A percentile compares a stretch with the other conserved stretches of the same genome.
phyloP scores from a whole-genome alignment of 169 alveolate species.

The Eimeria tenella region DNA sequence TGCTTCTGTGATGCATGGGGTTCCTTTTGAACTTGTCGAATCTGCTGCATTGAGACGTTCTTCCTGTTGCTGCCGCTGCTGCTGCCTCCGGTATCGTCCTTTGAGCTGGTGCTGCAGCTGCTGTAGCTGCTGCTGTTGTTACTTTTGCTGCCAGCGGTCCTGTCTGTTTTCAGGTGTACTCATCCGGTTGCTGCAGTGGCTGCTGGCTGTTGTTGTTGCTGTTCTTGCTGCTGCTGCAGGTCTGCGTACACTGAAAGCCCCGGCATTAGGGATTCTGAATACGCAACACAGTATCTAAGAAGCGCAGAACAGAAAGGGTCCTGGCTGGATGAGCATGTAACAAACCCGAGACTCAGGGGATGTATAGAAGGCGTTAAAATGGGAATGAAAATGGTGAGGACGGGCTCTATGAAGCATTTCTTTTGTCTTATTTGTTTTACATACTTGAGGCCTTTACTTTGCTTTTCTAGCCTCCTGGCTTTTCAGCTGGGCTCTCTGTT shows the following conservation, averaged over 20 bases:
- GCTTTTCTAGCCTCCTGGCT: background rate
- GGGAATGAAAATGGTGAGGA: slow-evolving; percentile 92
- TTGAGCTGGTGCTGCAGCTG: background rate
- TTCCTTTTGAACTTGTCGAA: background rate
- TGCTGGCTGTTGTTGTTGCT: background rate
- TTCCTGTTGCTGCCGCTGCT: background rate
- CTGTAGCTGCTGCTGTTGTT: background rate
- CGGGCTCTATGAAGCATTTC: background rate
- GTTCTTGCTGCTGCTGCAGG: slow-evolving; percentile 41
- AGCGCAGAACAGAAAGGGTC: slow-evolving; percentile 7
- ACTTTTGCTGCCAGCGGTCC: background rate
- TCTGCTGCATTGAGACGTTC: background rate
- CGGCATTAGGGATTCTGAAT: slow-evolving; percentile 38
- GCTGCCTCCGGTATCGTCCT: background rate
- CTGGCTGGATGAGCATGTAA: slow-evolving; percentile 71
- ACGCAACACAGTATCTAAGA: background rate
- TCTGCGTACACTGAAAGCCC: slow-evolving; percentile 68
- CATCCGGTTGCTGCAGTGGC: background rate
- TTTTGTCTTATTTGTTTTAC: background rate
- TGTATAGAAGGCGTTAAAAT: slow-evolving; percentile 92
- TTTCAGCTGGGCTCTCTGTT: background rate
- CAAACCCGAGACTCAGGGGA: slow-evolving; percentile 87
- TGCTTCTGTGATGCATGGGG: background rate
- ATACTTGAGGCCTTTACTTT: background rate
- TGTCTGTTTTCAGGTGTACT: background rate